phyloP scores from a whole-genome alignment of 768 basidiomycete species.

The Auricularia heimuer region DNA sequence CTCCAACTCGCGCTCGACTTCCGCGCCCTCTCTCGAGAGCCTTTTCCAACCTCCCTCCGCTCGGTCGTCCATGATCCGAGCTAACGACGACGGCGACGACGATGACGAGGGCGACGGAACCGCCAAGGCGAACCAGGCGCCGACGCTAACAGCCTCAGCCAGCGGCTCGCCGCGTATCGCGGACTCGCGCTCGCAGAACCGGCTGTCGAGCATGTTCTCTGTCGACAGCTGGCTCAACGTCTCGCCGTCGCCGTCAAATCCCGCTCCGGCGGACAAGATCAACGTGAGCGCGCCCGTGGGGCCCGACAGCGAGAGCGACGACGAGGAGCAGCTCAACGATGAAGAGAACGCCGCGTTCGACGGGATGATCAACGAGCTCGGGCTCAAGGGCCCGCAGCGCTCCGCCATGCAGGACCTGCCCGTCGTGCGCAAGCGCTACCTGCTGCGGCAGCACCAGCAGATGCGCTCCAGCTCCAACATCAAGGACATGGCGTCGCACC shows the following conservation, averaged over 20 bases:
- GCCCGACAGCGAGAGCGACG: background rate
- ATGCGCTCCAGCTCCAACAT: constrained; percentile 22
- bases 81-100: constrained; percentile 31
- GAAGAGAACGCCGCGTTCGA: constrained; percentile 48
- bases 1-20: constrained; percentile 45
- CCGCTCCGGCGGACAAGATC: constrained; percentile 31
- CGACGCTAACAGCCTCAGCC: constrained; percentile 6
- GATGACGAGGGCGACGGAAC: constrained; percentile 49
- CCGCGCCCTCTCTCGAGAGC: constrained; percentile 32
- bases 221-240: constrained; percentile 48
- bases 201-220: constrained; percentile 51
- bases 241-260: constrained; percentile 29
- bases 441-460: constrained; percentile 48
- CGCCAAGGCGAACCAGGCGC: constrained; percentile 36
- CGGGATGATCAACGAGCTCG: constrained; percentile 60
- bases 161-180: constrained; percentile 9
- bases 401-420: constrained; percentile 53
- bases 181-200: constrained; percentile 35
- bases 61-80: background rate
- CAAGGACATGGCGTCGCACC: constrained; percentile 20
- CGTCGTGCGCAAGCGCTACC: constrained; percentile 50
- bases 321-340: constrained; percentile 30
- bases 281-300: constrained; percentile 61
- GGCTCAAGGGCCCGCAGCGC: constrained; percentile 61
- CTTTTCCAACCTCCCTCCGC: background rate